Base-by-base conservation (phyloP, 306 rosid species). In the Prunus kanzakura region DNA sequence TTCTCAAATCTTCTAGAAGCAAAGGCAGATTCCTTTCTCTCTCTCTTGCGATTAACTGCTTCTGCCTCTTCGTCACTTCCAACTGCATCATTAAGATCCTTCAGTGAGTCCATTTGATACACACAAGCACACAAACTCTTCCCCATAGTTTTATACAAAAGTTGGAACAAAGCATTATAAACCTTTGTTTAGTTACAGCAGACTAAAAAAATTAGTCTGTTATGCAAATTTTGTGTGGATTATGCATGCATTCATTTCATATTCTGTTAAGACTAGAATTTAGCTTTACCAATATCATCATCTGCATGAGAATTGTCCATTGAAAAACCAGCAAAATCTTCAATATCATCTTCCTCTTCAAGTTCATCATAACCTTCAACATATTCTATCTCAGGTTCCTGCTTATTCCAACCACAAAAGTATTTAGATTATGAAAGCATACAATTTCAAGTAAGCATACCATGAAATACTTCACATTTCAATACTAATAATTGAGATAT, bases 271-370 rank as follows among this genome's bases (percentile, higher is more conserved):
- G 66, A 38, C 61, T 20, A 23, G 41, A 43, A 6, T 63, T 52
- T 20, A 62, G 62, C 64, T 8, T 66, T 86, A 86, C 91, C 43
- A 38, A 0, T 7, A 38, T 38, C 43, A 38, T 38, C 43, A 38
- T 38, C 43, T 38, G 43, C 43, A 38, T 7, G 43, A 38, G 43
- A 38, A 38, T 7, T 38, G 10, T 38, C 43, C 9, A 7, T 7
- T 7, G 74, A 50, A 60, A 73, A 78, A 81, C 87, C 87, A 76
- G 75, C 89, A 85, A 89, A 85, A 86, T 94, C 98, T 82, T 91
- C 98, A 11, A 94, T 88, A 78, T 93, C 97, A 61, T 91, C 96
- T 80, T 85, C 95, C 82, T 81, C 91, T 83, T 92, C 98, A 57
- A 86, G 83, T 65, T 89, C 96, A 46, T 91, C 88, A 75, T 81